Evolutionary conservation across 129 eudicot genomes (phyloP).

Genomic region (Centaurea solstitialis): DNA sequence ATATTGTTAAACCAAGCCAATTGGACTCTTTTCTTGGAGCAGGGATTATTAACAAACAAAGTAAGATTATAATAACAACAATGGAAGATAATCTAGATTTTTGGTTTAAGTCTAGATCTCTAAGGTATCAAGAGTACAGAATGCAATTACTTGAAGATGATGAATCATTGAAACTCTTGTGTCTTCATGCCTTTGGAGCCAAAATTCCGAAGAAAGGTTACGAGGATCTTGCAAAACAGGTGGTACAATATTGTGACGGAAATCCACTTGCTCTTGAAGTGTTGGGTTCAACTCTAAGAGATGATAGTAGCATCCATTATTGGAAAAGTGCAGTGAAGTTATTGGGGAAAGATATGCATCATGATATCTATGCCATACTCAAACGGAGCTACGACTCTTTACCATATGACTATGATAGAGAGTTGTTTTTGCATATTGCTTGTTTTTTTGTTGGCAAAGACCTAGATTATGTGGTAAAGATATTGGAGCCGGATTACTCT

Average conservation of each 20-base stretch:
- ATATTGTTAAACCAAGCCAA: conserved; percentile 1
- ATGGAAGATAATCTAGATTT: not conserved
- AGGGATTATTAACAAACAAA: not conserved
- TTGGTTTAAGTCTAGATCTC: too few relatives aligned
- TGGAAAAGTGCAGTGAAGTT: not conserved
- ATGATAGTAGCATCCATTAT: not conserved
- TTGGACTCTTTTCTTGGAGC: conserved; percentile 7
- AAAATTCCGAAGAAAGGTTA: not conserved
- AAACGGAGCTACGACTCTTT: not conserved
- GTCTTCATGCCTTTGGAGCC: conserved; percentile 4
- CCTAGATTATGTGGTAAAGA: not conserved
- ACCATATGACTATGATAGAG: not conserved
- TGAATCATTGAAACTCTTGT: not conserved
- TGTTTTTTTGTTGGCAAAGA: not conserved
- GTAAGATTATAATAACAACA: conserved; percentile 24
- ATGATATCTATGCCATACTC: not conserved
- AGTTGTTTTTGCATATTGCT: conserved; percentile 16
- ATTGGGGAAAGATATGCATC: not conserved
- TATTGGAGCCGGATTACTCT: not conserved
- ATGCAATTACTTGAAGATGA: not conserved
- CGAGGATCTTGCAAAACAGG: not conserved
- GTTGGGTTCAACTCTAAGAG: not conserved
- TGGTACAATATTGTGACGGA: conserved; percentile 1
- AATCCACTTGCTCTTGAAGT: conserved; percentile 6
- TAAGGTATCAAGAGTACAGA: not conserved